Conservation (phyloP, 768 basidiomycete genomes). For the Collybiopsis luxurians region DNA sequence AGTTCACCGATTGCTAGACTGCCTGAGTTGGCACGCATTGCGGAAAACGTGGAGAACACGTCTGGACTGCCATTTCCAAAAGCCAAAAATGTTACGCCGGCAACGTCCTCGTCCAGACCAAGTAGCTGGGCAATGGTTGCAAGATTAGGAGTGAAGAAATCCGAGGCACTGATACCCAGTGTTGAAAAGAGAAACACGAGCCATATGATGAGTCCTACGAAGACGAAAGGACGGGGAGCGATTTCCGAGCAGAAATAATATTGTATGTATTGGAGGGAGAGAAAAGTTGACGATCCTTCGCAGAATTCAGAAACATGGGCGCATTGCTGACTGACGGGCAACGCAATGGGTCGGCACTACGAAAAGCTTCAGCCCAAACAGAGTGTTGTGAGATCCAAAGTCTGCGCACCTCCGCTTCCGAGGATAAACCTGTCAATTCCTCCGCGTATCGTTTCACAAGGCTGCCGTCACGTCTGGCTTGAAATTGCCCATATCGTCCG, state of each 20-base stretch:
- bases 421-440: conserved; percentile 24
- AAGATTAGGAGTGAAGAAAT: conserved; percentile 97
- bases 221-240: conserved; percentile 55
- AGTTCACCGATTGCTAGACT: conserved; percentile 93
- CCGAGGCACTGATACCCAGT: conserved; percentile 91
- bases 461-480: conserved; percentile 24
- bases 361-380: not conserved
- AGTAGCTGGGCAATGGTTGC: conserved; percentile 84
- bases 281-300: conserved; percentile 56
- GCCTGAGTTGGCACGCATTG: conserved; percentile 83
- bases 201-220: conserved; percentile 70
- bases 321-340: conserved; percentile 60
- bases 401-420: conserved; percentile 26
- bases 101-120: conserved; percentile 88
- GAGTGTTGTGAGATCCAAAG: not conserved
- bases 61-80: conserved; percentile 98
- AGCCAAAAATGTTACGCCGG: conserved; percentile 95
- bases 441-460: conserved; percentile 41
- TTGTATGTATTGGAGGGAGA: conserved; percentile 67
- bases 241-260: conserved; percentile 67
- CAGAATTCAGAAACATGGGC: conserved; percentile 59
- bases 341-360: conserved; percentile 66
- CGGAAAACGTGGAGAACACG: conserved; percentile 93
- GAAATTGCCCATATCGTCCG: conserved; percentile 43
- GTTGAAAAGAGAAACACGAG: conserved; percentile 92